Base-by-base conservation (phyloP, 129 eudicot genomes). In the Pittosporum tobira region DNA sequence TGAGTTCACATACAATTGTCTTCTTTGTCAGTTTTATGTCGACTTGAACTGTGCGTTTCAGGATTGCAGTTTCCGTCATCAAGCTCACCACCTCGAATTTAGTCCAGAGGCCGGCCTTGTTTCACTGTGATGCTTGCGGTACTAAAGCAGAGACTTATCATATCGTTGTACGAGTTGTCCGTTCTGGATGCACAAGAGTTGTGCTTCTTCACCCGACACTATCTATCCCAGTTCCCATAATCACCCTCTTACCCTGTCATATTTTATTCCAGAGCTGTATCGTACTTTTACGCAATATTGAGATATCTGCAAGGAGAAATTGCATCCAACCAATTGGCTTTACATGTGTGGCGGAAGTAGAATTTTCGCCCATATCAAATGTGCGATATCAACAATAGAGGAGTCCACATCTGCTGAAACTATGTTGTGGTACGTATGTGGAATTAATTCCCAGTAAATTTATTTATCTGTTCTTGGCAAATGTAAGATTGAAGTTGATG, bases 111-210 rank as follows among this genome's bases (percentile, higher is more conserved):
- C 57, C 62, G n/a, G 30, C 30, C 43, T 23, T 24, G 15, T 37
- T 44, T 8, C 0, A 21, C 0, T 71, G 76, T 49, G 60, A 51
- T 42, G 76, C 76, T 38, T 64, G 66, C 45, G 68, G 53, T 3
- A 19, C 16, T 3, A 4, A 4, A 56, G 59, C 18, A 10, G 45
- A 48, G 71, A 64, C 23, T 12, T 48, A 1, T 71, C 60, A 9
- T 71, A 63, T 58, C 46, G 21, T 0, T 63, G 76, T 55, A 16
- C 45, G 31, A 55, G 43, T 7, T 71, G 70, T 30, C 3, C 25
- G 24, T 12, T 29, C 24, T 40, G 21, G 9, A 55, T 62, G 6
- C 59, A 71, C 16, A 46, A 0, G 0, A 31, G 38, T 12, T 48
- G 65, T 36, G 47, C 6, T 36, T 55, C 55, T 14, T 20, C 11